A percentile compares a stretch with the other conserved stretches of the same genome.
These are phyloP conservation scores for Apiotrichum montevideense DNA, from an alignment of 1,284 basidiomycete species.

Conservation along the genomic window DNA sequence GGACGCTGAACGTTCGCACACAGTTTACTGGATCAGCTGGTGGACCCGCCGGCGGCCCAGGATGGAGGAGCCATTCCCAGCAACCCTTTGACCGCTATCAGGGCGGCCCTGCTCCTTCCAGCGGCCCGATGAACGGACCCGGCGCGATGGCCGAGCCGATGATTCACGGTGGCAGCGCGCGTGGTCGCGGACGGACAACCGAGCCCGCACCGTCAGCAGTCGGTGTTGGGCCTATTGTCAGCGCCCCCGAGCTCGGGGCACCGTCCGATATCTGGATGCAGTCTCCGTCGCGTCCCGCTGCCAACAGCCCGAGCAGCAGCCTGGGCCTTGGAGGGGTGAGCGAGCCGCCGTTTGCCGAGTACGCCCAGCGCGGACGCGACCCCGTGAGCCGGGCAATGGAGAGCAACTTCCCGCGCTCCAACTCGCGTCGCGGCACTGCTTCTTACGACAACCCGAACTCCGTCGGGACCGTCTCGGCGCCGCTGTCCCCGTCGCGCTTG, in stretches of 20 bases:
- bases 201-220: slow-evolving; percentile 5
- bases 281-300: not conserved
- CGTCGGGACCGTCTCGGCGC: slow-evolving; percentile 43
- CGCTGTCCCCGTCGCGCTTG: slow-evolving; percentile 40
- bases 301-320: slow-evolving; percentile 5
- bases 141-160: slow-evolving; percentile 15
- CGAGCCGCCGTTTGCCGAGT: slow-evolving; percentile 19
- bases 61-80: slow-evolving; percentile 41
- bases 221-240: not conserved
- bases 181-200: slow-evolving; percentile 27
- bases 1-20: slow-evolving; percentile 33
- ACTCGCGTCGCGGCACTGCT: slow-evolving; percentile 11
- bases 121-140: slow-evolving; percentile 3
- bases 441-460: slow-evolving; percentile 30
- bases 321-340: slow-evolving; percentile 26
- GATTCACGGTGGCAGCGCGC: slow-evolving; percentile 4
- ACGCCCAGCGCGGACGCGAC: slow-evolving; percentile 14
- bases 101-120: not conserved
- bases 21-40: slow-evolving; percentile 17
- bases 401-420: slow-evolving; percentile 7
- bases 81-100: slow-evolving; percentile 33
- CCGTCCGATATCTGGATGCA: slow-evolving; percentile 2
- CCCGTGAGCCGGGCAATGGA: slow-evolving; percentile 4
- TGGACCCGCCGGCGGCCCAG: slow-evolving; percentile 8
- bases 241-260: not conserved